Conservation (phyloP, 1,284 basidiomycete species). For the Coniferiporia weirii region DNA sequence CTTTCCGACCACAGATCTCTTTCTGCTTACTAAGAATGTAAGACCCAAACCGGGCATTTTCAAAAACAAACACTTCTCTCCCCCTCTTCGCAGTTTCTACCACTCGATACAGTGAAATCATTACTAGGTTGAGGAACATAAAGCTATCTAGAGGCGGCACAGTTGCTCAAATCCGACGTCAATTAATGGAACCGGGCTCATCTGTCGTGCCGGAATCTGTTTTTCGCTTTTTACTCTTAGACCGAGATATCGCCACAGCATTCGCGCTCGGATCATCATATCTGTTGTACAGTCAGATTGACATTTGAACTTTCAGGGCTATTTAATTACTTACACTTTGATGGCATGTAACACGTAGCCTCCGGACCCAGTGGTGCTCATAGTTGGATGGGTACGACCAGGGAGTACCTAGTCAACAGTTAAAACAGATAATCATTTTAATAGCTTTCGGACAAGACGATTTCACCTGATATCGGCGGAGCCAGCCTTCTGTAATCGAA, state of each 20-base stretch:
- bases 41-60: no score
- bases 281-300: constrained; percentile 31
- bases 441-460: not conserved
- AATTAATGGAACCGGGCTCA: not conserved
- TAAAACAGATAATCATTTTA: not conserved
- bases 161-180: not conserved
- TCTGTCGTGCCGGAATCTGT: not conserved
- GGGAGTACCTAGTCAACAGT: constrained; percentile 65
- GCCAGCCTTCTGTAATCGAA: constrained; percentile 83
- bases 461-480: constrained; percentile 79
- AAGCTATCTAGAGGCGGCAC: not conserved
- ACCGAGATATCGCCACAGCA: constrained; percentile 39
- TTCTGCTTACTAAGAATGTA: no score
- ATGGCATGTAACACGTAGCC: constrained; percentile 85
- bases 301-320: not conserved
- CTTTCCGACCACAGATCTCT: no score
- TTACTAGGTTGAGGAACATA: no score
- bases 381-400: constrained; percentile 92
- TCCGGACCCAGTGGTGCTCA: constrained; percentile 87
- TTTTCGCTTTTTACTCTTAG: constrained; percentile 28
- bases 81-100: no score
- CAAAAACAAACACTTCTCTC: no score
- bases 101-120: no score
- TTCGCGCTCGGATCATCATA: constrained; percentile 64
- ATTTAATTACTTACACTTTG: constrained; percentile 64